Percentiles rank a stretch among this genome's conserved stretches.
phyloP scores from a whole-genome alignment of 169 alveolate genomes.

The Plasmodium gaboni region DNA sequence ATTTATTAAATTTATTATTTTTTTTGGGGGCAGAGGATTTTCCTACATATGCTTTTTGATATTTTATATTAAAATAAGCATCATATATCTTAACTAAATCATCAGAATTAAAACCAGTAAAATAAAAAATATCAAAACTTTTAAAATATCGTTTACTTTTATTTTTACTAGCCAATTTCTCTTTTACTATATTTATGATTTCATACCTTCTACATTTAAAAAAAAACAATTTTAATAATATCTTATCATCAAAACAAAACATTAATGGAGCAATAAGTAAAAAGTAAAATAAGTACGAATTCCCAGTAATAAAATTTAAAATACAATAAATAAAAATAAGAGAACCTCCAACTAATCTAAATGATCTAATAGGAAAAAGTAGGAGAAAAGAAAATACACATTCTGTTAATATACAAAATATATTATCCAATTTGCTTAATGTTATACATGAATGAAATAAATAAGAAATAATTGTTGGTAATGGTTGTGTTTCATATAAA shows the following conservation, averaged over 20 bases:
- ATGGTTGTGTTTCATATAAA: conserved; percentile 51
- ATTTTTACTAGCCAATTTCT: conserved; percentile 3
- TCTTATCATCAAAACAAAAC: conserved; percentile 68
- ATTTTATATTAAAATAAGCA: conserved; percentile 18
- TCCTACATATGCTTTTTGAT: neutral
- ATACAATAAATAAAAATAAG: conserved; percentile 37
- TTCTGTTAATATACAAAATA: conserved; percentile 56
- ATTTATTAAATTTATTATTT: too few species aligned
- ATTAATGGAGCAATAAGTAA: conserved; percentile 52
- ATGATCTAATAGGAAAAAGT: conserved; percentile 53
- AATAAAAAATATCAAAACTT: conserved; percentile 42
- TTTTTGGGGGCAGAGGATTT: neutral
- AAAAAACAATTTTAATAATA: conserved; percentile 21
- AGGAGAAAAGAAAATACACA: conserved; percentile 51
- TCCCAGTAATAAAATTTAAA: conserved; percentile 28
- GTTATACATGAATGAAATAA: neutral
- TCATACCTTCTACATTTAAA: conserved; percentile 28
- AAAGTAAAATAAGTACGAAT: conserved; percentile 57
- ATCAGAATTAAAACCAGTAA: conserved; percentile 26
- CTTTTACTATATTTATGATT: conserved; percentile 32
- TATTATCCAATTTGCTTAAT: conserved; percentile 41
- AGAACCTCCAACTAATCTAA: conserved; percentile 39
- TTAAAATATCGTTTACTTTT: conserved; percentile 20
- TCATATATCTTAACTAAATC: conserved; percentile 33
- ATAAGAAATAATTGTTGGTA: conserved; percentile 34